Base-by-base conservation (phyloP, 306 rosid species). In the Dryas drummondii region DNA sequence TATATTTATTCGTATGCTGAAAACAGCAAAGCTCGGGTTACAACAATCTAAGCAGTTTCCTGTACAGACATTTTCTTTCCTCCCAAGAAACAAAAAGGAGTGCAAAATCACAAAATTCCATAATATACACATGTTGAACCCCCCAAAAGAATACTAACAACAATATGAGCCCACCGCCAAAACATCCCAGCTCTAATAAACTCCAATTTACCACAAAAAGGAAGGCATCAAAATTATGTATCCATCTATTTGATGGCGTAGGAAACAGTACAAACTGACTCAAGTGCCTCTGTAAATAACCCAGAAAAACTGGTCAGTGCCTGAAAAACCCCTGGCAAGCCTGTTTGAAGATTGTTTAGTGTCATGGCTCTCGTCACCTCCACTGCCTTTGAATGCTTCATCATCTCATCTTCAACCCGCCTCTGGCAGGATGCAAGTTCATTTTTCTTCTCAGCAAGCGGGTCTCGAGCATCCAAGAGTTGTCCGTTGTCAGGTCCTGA, bases 321-420 rank as follows among this genome's bases (percentile, higher is more conserved):
- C 70, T 88, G 98, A 63, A 96, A 96, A 8, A 96, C 99, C 27
- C 98, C 99, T 5, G 99, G 99, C 85, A 96, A 86, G 9, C 98
- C 99, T 22, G 99, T 96, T 69, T 96, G 99, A 46, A 96, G 91
- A 80, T 96, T 82, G 79, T 96, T 92, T 16, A 96, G 90, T 1
- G 99, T 96, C 99, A 92, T 81, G 27, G 98, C 97, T 84, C 98
- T 86, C 4, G 99, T 96, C 62, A 89, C 93, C 86, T 92, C 97
- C 7, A 79, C 91, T 9, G 99, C 92, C 80, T 92, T 96, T 0
- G 97, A 86, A 83, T 96, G 97, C 82, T 70, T 92, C 82, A 80
- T 68, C 92, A 92, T 85, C 86, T 96, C 99, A 19, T 96, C 99
- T 83, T 89, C 96, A 0, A 96, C 99, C 27, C 99, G 97, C 76